phyloP scores from a whole-genome alignment of 1,139 yeast genomes.

The Nematodospora anomalae region DNA sequence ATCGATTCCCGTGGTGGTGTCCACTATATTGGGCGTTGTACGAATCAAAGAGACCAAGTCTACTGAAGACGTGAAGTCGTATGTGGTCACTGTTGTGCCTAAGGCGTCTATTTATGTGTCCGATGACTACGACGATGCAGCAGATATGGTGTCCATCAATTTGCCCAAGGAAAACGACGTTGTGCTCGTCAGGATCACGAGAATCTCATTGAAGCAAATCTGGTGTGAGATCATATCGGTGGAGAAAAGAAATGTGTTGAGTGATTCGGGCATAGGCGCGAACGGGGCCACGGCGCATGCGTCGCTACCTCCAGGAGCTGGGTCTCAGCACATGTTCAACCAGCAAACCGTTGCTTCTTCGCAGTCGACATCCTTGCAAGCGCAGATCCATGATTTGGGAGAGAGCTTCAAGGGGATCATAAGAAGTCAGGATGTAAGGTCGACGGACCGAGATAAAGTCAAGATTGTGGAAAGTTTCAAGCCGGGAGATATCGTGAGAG shows the following conservation, averaged over 20 bases:
- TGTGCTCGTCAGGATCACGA: constrained; percentile 74
- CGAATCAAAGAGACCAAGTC: constrained; percentile 25
- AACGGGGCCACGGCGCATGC: constrained; percentile 51
- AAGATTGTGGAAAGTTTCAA: constrained; percentile 74
- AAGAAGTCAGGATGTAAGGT: constrained; percentile 83
- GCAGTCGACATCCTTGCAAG: constrained; percentile 33
- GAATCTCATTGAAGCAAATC: constrained; percentile 69
- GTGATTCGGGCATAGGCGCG: constrained; percentile 68
- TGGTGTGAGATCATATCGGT: constrained; percentile 80
- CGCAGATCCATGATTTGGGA: constrained; percentile 67
- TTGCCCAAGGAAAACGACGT: constrained; percentile 85
- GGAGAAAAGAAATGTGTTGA: constrained; percentile 57
- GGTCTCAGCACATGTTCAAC: constrained; percentile 46
- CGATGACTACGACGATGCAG: neutral
- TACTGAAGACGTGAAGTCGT: constrained; percentile 15
- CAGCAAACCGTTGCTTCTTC: constrained; percentile 49
- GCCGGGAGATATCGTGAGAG: constrained; percentile 93
- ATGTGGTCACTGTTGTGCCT: neutral
- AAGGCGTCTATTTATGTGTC: neutral
- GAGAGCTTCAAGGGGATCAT: constrained; percentile 91
- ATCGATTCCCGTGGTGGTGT: constrained; percentile 51
- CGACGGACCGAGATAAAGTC: constrained; percentile 88
- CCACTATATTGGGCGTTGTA: constrained; percentile 69
- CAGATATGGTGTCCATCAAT: constrained; percentile 36
- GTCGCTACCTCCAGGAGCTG: constrained; percentile 52